Base-by-base conservation (phyloP, 495 filamentous ascomycete genomes). In the Penicillium cinerascens region DNA sequence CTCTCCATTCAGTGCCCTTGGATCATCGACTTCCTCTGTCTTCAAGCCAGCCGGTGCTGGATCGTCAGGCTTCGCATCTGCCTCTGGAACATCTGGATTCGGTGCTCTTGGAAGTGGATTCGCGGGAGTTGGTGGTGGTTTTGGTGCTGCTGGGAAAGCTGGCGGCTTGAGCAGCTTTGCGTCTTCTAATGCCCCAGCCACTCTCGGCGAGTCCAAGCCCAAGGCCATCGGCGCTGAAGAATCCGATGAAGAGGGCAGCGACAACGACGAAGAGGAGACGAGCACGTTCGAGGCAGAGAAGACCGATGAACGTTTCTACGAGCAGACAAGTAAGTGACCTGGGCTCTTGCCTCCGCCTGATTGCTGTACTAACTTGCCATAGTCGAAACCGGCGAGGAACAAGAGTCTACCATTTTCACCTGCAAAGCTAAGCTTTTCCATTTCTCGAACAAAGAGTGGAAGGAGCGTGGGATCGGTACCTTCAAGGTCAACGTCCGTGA, bases 401-500 rank as follows among this genome's bases (percentile, higher is more conserved):
- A 77, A 8, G 84, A 87, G 56, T 63, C 68, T 35, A 82, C 76
- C 11, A 71, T 66, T 66, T 92, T 76, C 69, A 80, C 59, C 39
- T 88, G 60, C 76, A 87, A 77, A 63, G 86, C 87, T 16, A 95
- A 92, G 71, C 78, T 96, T 25, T 96, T 83, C 70, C 67, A 82
- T 39, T 87, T 90, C 58, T 74, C 78, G 26, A 74, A 82, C 49
- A 86, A 86, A 54, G 77, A 78, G n/a, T 96, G 91, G 91, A 90
- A 89, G 61, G 91, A 96, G 69, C 82, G 91, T 21, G 91, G 91
- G 17, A 77, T 84, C 8, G 91, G 91, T 29, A 85, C 82, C 45
- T 79, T 96, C 59, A 92, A 92, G 70, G 77, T 96, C 61, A 96
- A 96, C 59, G 82, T 86, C 9, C 54, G 49, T 39, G 76, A 81